These are phyloP conservation scores for Anethum foeniculum DNA, from an alignment of 140 eudicot genomes.

Conservation along the genomic window DNA sequence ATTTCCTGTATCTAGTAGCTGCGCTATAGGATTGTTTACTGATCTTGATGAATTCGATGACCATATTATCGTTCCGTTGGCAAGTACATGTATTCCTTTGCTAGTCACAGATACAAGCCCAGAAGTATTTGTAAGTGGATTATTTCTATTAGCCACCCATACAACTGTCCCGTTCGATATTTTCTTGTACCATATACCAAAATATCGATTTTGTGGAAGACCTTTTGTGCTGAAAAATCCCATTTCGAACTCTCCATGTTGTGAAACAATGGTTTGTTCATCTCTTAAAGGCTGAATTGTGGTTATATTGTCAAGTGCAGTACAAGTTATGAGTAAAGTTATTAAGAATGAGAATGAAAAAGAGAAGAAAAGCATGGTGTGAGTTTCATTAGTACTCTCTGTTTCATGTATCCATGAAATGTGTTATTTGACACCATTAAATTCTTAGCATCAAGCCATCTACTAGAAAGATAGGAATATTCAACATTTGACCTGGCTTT, in stretches of 20 bases:
- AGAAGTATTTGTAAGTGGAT: background rate
- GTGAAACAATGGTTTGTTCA: background rate
- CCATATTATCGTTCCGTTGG: background rate
- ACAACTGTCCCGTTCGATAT: background rate
- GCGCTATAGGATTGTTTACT: background rate
- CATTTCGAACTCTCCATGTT: background rate
- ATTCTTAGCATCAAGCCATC: background rate
- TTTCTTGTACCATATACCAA: conserved; percentile 5
- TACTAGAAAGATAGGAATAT: background rate
- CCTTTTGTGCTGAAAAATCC: background rate
- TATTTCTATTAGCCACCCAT: background rate
- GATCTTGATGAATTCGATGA: background rate
- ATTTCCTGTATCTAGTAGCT: background rate
- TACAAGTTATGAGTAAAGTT: background rate
- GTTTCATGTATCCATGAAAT: background rate
- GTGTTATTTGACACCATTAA: background rate
- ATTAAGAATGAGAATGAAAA: background rate
- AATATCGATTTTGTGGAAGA: background rate
- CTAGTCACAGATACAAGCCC: background rate
- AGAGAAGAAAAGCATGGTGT: background rate
- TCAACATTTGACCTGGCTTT: background rate
- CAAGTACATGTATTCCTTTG: background rate
- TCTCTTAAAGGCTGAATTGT: background rate
- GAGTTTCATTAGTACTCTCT: background rate
- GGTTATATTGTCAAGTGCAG: background rate